phyloP scores from a whole-genome alignment of 768 basidiomycete species.

The Psilocybe sp. region DNA sequence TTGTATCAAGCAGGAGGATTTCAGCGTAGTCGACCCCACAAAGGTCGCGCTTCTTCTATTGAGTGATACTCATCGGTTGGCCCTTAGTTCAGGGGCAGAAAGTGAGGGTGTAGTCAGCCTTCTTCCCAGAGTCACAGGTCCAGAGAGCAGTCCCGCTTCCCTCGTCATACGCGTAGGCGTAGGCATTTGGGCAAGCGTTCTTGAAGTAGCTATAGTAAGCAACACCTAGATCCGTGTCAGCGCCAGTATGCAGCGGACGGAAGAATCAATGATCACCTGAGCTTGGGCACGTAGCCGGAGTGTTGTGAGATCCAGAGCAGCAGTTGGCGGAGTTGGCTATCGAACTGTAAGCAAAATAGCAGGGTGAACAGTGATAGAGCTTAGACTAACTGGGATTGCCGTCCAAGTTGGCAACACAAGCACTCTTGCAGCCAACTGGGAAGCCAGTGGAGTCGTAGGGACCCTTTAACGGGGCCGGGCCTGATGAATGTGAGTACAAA shows the following conservation, averaged over 20 bases:
- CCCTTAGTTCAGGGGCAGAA: constrained; percentile 35
- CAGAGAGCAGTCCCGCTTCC: constrained; percentile 46
- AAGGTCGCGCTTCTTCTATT: too few species aligned
- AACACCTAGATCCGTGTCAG: constrained; percentile 35
- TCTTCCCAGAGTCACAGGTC: constrained; percentile 39
- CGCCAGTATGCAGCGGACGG: neutral
- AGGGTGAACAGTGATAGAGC: neutral
- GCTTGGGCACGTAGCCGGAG: constrained; percentile 51
- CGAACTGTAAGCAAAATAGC: neutral
- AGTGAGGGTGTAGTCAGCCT: constrained; percentile 44
- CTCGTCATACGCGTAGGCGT: constrained; percentile 56
- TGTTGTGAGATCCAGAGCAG: constrained; percentile 53
- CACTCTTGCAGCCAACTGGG: constrained; percentile 60
- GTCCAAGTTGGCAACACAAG: constrained; percentile 46
- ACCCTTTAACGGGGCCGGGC: constrained; percentile 48
- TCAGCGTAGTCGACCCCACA: too few species aligned
- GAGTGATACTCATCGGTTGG: constrained; percentile 9
- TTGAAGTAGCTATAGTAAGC: constrained; percentile 40
- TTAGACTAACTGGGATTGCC: constrained; percentile 34
- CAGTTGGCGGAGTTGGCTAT: constrained; percentile 59
- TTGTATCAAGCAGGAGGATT: too few species aligned
- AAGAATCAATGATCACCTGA: constrained; percentile 26
- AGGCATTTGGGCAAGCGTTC: constrained; percentile 41
- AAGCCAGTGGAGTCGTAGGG: constrained; percentile 52
- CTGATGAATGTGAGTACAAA: constrained; percentile 22